Percentiles rank a stretch among this genome's conserved stretches.
Evolutionary conservation across 2,329 filamentous ascomycete species (phyloP).

Genomic region (Corynespora cassiicola): DNA sequence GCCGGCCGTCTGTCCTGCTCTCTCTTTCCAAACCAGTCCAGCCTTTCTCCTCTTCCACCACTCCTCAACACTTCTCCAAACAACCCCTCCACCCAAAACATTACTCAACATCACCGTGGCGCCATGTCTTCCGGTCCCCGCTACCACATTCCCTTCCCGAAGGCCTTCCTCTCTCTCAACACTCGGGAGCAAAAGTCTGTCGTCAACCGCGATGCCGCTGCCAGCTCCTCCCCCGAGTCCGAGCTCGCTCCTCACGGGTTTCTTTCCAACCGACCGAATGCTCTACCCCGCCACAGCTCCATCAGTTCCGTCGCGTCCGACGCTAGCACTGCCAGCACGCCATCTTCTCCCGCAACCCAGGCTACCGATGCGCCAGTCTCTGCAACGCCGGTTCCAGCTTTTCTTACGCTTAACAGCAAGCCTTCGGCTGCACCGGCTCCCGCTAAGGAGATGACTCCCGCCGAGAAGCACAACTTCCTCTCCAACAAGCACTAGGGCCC

Average conservation of each 20-base stretch:
- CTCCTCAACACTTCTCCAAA: conserved; percentile 6
- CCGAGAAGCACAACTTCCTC: conserved; percentile 32
- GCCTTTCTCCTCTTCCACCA: conserved; percentile 7
- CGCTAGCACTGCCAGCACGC: conserved; percentile 28
- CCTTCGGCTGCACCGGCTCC: conserved; percentile 30
- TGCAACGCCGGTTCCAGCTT: conserved; percentile 34
- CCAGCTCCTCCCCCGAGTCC: conserved; percentile 23
- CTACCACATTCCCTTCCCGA: conserved; percentile 47
- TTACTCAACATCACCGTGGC: conserved; percentile 17
- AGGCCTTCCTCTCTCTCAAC: conserved; percentile 44
- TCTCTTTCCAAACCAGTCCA: conserved; percentile 2
- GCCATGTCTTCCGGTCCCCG: conserved; percentile 39
- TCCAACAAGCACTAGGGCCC: conserved; percentile 36
- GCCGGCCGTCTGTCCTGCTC: not conserved
- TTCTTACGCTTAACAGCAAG: conserved; percentile 43
- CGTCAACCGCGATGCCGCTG: not conserved
- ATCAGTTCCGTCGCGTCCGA: conserved; percentile 30
- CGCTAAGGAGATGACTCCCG: conserved; percentile 27
- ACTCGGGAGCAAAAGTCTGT: conserved; percentile 32
- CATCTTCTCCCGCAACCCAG: conserved; percentile 33
- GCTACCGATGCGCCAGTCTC: conserved; percentile 33
- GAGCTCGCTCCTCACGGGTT: conserved; percentile 38
- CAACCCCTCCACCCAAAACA: conserved; percentile 1
- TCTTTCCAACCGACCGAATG: conserved; percentile 41
- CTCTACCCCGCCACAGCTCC: conserved; percentile 30